These are phyloP conservation scores for Daldinia decipiens DNA, from an alignment of 495 filamentous ascomycete genomes.

Conservation along the genomic window DNA sequence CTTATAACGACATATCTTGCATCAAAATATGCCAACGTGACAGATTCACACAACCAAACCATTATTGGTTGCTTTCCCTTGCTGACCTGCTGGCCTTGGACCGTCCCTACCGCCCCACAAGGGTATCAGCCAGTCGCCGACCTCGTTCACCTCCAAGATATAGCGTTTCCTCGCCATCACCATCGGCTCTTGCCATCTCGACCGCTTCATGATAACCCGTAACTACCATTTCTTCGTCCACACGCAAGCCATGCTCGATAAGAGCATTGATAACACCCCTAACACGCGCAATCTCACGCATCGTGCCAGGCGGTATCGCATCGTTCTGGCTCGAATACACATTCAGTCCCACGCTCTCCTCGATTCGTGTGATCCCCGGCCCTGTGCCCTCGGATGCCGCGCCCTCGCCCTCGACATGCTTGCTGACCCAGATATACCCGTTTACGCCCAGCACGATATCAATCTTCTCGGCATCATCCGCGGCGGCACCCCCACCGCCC, in stretches of 20 bases:
- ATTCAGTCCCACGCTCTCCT: conserved; percentile 73
- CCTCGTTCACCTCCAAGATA: conserved; percentile 82
- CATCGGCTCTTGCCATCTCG: conserved; percentile 70
- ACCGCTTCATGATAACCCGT: conserved; percentile 81
- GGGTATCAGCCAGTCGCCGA: conserved; percentile 69
- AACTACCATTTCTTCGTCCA: conserved; percentile 92
- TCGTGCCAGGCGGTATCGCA: conserved; percentile 74
- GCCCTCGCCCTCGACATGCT: conserved; percentile 68
- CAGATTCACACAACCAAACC: neutral
- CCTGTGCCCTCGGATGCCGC: conserved; percentile 51
- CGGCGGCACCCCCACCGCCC: conserved; percentile 68
- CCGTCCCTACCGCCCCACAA: conserved; percentile 53
- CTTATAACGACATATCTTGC: neutral
- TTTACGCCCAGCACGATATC: conserved; percentile 94
- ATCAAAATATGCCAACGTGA: conserved; percentile 3
- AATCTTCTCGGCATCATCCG: conserved; percentile 74
- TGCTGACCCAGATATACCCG: conserved; percentile 93
- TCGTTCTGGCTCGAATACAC: conserved; percentile 96
- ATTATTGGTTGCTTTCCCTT: neutral
- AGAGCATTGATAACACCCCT: conserved; percentile 81
- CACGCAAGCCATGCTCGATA: conserved; percentile 79
- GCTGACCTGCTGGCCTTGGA: neutral
- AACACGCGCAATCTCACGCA: conserved; percentile 87
- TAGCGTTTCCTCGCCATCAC: conserved; percentile 59
- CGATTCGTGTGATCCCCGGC: conserved; percentile 76